A percentile compares a stretch with the other conserved stretches of the same genome.
phyloP scores from a whole-genome alignment of 1,284 basidiomycete species.

The Ganoderma leucocontextum region DNA sequence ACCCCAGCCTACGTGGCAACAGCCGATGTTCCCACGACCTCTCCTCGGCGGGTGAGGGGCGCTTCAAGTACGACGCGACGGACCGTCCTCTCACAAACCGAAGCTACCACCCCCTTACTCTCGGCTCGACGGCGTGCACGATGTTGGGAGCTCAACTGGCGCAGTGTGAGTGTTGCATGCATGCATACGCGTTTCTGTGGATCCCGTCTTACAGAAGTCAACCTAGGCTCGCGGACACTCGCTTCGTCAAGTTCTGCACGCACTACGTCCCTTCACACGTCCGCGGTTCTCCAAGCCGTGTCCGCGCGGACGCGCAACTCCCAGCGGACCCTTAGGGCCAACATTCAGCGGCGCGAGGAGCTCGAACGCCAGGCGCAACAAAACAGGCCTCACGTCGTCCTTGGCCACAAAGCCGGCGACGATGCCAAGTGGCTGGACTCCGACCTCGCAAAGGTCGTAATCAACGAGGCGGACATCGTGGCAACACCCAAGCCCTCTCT shows the following conservation, averaged over 20 bases:
- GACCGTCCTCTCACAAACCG: background rate
- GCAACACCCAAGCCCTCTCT: conserved; percentile 34
- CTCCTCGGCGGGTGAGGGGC: background rate
- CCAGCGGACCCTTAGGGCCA: conserved; percentile 57
- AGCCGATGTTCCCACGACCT: conserved; percentile 23
- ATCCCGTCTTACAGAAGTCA: conserved; percentile 5
- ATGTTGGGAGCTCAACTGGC: conserved; percentile 42
- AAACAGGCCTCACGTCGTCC: conserved; percentile 71
- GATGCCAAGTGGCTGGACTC: conserved; percentile 70
- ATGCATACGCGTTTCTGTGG: background rate
- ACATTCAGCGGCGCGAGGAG: conserved; percentile 57
- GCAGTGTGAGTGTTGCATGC: conserved; percentile 38
- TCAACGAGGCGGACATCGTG: conserved; percentile 62
- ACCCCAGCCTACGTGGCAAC: conserved; percentile 11
- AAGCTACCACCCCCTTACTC: conserved; percentile 14
- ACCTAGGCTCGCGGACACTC: conserved; percentile 51
- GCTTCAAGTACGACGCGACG: conserved; percentile 15
- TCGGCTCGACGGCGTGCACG: conserved; percentile 33
- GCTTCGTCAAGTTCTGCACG: conserved; percentile 51
- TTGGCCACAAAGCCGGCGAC: conserved; percentile 72
- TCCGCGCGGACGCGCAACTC: conserved; percentile 47
- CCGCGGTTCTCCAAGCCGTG: conserved; percentile 50
- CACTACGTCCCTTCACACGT: conserved; percentile 61
- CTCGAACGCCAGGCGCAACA: conserved; percentile 51
- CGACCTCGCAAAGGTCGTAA: conserved; percentile 68